Evolutionary conservation across 208 protist genomes (phyloP).

Genomic region (Eutreptiella sp.): DNA sequence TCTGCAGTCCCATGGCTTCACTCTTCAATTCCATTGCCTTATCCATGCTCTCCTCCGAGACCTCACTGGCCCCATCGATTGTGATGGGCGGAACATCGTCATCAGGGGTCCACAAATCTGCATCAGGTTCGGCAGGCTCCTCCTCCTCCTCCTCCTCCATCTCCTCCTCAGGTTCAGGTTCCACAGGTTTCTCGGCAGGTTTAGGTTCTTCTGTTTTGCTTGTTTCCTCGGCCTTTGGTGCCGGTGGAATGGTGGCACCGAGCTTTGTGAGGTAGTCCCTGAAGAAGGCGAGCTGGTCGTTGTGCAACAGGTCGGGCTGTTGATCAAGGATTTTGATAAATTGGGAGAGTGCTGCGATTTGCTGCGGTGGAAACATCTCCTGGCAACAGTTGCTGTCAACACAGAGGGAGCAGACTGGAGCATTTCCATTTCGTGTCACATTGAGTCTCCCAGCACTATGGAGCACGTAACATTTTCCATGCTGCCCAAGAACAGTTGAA

Average conservation of each 20-base stretch:
- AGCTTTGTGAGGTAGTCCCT: neutral
- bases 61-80: neutral
- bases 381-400: too few species aligned
- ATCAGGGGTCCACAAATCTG: neutral
- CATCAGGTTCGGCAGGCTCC: constrained; percentile 9
- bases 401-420: too few species aligned
- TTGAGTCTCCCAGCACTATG: too few species aligned
- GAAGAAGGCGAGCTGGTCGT: constrained; percentile 2
- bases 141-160: neutral
- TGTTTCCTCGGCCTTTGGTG: neutral
- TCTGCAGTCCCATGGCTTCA: constrained; percentile 45
- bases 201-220: neutral
- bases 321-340: neutral
- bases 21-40: constrained; percentile 53
- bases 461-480: too few species aligned
- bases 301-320: neutral
- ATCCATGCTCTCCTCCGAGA: constrained; percentile 47
- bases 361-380: too few species aligned
- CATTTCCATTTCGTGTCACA: too few species aligned
- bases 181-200: neutral
- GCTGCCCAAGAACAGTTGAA: too few species aligned
- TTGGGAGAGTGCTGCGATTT: too few species aligned
- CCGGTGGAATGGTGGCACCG: constrained; percentile 4
- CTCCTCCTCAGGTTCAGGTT: constrained; percentile 5
- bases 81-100: constrained; percentile 3